These are phyloP conservation scores for Diaporthe capsici DNA, from an alignment of 2,329 filamentous ascomycete species.

Conservation along the genomic window DNA sequence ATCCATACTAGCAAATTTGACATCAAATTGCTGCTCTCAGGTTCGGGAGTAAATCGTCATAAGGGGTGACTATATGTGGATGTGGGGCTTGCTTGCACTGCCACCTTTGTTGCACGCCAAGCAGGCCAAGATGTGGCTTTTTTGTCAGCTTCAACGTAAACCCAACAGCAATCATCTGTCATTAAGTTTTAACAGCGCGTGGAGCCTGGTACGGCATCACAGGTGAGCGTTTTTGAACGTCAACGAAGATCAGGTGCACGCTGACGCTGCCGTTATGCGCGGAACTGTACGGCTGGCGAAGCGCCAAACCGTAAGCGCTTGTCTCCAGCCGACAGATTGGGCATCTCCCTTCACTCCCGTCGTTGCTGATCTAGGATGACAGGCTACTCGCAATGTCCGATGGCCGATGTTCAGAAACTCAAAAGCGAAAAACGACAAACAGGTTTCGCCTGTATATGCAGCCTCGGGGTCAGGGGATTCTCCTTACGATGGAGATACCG, in stretches of 20 bases:
- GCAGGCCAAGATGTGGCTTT: constrained; percentile 8
- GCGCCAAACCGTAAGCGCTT: constrained; percentile 16
- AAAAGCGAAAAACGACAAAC: not conserved
- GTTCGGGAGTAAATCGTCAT: not conserved
- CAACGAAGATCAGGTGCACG: not conserved
- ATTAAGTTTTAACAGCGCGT: not conserved
- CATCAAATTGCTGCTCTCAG: not conserved
- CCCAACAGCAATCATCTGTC: constrained; percentile 1
- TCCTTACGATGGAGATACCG: not conserved
- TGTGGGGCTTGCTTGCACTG: constrained; percentile 22
- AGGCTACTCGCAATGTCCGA: not conserved
- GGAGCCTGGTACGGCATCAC: too few relatives aligned
- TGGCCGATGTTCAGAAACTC: not conserved
- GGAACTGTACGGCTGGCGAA: constrained; percentile 16
- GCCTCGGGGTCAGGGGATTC: not conserved
- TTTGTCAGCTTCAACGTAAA: constrained; percentile 4
- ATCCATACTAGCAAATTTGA: not conserved
- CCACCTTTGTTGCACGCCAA: constrained; percentile 6
- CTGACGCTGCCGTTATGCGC: not conserved
- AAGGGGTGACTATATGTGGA: not conserved
- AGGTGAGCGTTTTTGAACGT: not conserved
- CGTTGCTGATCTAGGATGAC: not conserved
- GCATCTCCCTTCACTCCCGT: not conserved
- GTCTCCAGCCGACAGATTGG: not conserved
- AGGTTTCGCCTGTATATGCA: not conserved